phyloP scores from a whole-genome alignment of 257 asterid species.

The Solanum chilense region DNA sequence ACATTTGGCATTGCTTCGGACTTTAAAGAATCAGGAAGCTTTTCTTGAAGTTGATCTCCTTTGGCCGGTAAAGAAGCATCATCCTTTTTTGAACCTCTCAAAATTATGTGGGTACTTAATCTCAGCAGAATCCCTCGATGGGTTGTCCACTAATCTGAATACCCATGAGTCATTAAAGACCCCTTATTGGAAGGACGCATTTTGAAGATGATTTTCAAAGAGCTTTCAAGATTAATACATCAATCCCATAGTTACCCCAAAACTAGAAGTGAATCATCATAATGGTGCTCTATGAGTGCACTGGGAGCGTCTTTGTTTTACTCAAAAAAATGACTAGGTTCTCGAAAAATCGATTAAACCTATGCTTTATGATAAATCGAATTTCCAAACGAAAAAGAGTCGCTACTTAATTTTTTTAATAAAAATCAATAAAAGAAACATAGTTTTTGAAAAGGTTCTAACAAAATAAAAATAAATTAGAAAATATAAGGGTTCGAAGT shows the following conservation, averaged over 20 bases:
- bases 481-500: too few species aligned
- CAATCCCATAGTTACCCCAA: neutral
- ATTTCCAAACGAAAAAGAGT: too few species aligned
- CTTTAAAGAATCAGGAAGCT: too few species aligned
- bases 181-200: neutral
- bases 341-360: too few species aligned
- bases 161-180: neutral
- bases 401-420: too few species aligned
- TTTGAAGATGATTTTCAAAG: neutral
- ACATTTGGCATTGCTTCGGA: too few species aligned
- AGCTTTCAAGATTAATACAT: neutral
- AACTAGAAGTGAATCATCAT: neutral
- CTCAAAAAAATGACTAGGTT: too few species aligned
- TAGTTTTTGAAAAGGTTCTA: too few species aligned
- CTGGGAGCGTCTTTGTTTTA: neutral
- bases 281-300: neutral
- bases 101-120: neutral
- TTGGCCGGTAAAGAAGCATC: neutral
- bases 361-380: too few species aligned
- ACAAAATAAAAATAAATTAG: too few species aligned
- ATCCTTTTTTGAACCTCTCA: neutral
- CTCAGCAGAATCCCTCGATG: neutral
- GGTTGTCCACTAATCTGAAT: neutral
- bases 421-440: too few species aligned
- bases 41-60: neutral